These are phyloP conservation scores for Letharia columbiana DNA, from an alignment of 495 filamentous ascomycete genomes.

Conservation along the genomic window DNA sequence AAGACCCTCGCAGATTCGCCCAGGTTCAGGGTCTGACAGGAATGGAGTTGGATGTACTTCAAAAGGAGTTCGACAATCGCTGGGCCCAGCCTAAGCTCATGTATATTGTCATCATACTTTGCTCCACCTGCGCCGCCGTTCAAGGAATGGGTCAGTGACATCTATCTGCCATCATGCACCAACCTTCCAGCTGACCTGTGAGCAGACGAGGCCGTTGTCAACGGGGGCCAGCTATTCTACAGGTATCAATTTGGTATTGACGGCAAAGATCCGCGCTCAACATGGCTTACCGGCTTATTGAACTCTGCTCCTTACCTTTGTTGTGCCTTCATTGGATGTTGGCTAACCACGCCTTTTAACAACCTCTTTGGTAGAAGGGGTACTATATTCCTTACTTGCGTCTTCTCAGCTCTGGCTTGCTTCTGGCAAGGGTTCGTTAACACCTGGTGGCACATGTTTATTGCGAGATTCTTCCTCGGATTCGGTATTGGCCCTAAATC, in stretches of 20 bases:
- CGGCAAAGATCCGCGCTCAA: constrained; percentile 29
- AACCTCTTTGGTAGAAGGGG: constrained; percentile 70
- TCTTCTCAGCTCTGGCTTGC: constrained; percentile 57
- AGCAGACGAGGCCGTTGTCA: constrained; percentile 69
- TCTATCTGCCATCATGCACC: neutral
- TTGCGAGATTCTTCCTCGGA: constrained; percentile 62
- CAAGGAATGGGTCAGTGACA: constrained; percentile 55
- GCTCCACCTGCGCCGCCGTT: constrained; percentile 56
- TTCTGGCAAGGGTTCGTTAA: constrained; percentile 71
- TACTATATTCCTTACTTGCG: constrained; percentile 72
- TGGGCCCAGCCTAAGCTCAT: constrained; percentile 67
- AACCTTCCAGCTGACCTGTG: constrained; percentile 34
- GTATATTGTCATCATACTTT: constrained; percentile 49
- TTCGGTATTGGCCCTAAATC: constrained; percentile 77
- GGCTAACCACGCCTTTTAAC: constrained; percentile 77
- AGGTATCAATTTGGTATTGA: constrained; percentile 51
- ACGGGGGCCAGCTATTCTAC: constrained; percentile 72
- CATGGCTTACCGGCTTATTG: constrained; percentile 50
- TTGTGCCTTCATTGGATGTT: constrained; percentile 71
- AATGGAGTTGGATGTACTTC: constrained; percentile 49
- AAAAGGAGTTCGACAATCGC: constrained; percentile 55
- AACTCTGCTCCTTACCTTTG: constrained; percentile 65
- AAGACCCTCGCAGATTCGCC: constrained; percentile 47
- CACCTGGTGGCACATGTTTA: constrained; percentile 66
- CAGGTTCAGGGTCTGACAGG: constrained; percentile 45